Evolutionary conservation across 306 rosid genomes (phyloP).

Genomic region (Ochetophila trinervis): DNA sequence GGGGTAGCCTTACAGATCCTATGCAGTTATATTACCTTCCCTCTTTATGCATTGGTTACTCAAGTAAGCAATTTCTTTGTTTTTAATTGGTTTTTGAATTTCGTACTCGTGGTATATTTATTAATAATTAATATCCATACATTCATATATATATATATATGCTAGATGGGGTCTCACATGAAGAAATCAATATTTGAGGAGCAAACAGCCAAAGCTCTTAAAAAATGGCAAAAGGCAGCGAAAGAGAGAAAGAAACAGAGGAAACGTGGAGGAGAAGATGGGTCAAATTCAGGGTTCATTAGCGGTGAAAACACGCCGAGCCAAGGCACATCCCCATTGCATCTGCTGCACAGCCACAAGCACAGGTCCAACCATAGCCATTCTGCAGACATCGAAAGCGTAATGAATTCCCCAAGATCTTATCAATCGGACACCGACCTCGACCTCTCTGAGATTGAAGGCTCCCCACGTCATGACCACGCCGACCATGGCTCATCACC

Average conservation of each 20-base stretch:
- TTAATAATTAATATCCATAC: not conserved
- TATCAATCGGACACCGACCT: slow-evolving; percentile 53
- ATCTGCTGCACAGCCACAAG: slow-evolving; percentile 47
- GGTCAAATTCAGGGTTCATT: slow-evolving; percentile 27
- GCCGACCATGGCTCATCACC: not conserved
- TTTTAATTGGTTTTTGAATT: not conserved
- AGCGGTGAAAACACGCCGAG: slow-evolving; percentile 65
- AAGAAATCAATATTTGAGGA: slow-evolving; percentile 64
- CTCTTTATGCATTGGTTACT: slow-evolving; percentile 58
- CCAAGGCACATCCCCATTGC: slow-evolving; percentile 51
- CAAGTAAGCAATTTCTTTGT: slow-evolving; percentile 34
- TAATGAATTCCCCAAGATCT: slow-evolving; percentile 43
- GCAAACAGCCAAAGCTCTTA: slow-evolving; percentile 63
- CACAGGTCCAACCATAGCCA: slow-evolving; percentile 33
- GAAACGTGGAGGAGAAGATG: slow-evolving; percentile 21
- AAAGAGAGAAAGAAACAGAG: slow-evolving; percentile 40
- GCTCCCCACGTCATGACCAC: slow-evolving; percentile 1
- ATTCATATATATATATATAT: not conserved
- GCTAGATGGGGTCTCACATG: slow-evolving; percentile 80
- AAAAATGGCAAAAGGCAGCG: slow-evolving; percentile 60
- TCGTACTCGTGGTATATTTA: not conserved
- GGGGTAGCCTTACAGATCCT: slow-evolving; percentile 51
- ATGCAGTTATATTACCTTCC: slow-evolving; percentile 69
- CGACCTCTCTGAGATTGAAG: slow-evolving; percentile 45
- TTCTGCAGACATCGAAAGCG: slow-evolving; percentile 36